Evolutionary conservation across 805 yeast genomes (phyloP), one percentile per base, ranked within the genome.

Genomic region (Candida namnaoensis): DNA sequence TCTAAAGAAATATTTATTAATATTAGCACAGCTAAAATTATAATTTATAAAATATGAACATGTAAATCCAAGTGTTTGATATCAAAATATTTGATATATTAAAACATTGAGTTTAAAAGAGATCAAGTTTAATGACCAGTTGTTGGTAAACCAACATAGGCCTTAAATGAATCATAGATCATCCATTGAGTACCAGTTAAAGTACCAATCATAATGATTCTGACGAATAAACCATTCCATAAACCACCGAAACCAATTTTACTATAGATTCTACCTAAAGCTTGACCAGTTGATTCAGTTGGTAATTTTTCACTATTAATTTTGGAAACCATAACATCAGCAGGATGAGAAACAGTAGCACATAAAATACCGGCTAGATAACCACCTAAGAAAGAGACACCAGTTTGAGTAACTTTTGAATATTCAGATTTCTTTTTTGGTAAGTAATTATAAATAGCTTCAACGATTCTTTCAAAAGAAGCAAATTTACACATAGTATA

Each of bases 401-500:
- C 95, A 23, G 96, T 91, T 66, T 93, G 97, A 56, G 82, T 82
- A 36, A 80, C 50, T 36, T 80, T 63, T 11, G 86, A 68, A 71
- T 85, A 87, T 44, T 85, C 80, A 23, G 73, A 66, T 60, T 80
- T 87, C 39, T 83, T 77, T 54, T 76, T 78, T 37, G 96, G 88
- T 51, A 91, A 70, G 44, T 69, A 72, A 27, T 68, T 52, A 68
- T 93, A 91, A 57, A 91, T 90, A 39, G 66, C 62, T 56, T 82
- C 88, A 30, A 91, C 97, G 40, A 90, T 84, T 60, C 79, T 84
- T 69, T 91, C 99, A 67, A 93, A 91, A 25, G 95, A 76, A 8
- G 97, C 91, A 64, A 91, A 93, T 67, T 93, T 91, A 47, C 85
- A 95, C 96, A 91, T 90, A 26, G 98, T 91, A 70, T 91, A 91